Evolutionary conservation across 1,139 yeast species (phyloP).

Genomic region (Hansenula lynferdii): DNA sequence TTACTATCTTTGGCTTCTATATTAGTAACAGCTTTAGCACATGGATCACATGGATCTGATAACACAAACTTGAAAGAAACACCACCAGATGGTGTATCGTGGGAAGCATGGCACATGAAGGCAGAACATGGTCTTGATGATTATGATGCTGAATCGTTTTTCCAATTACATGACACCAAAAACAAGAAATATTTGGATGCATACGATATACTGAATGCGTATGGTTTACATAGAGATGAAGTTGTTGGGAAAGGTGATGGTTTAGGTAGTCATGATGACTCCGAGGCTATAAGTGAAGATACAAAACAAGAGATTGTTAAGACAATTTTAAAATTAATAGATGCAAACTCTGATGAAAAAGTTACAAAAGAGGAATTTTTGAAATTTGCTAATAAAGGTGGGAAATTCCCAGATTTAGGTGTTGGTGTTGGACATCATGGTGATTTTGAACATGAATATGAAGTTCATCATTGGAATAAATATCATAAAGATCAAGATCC

Average conservation of each 20-base stretch:
- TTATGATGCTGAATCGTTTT: slow-evolving; percentile 75
- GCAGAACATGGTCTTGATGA: slow-evolving; percentile 77
- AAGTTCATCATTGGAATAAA: slow-evolving; percentile 91
- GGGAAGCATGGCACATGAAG: slow-evolving; percentile 90
- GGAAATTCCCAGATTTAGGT: slow-evolving; percentile 86
- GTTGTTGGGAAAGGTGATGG: slow-evolving; percentile 90
- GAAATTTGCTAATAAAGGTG: slow-evolving; percentile 55
- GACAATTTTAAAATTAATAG: slow-evolving; percentile 55
- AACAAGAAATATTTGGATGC: slow-evolving; percentile 48
- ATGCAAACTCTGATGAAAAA: slow-evolving; percentile 59
- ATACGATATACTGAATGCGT: slow-evolving; percentile 69
- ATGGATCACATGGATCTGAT: slow-evolving; percentile 5
- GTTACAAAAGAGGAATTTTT: slow-evolving; percentile 71
- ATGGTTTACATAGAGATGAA: slow-evolving; percentile 69
- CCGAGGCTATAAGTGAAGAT: slow-evolving; percentile 52
- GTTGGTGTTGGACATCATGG: slow-evolving; percentile 97
- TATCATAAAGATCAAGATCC: slow-evolving; percentile 82
- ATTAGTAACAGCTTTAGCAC: neutral
- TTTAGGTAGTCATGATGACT: slow-evolving; percentile 70
- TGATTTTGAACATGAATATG: slow-evolving; percentile 90
- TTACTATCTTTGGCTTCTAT: neutral
- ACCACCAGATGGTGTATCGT: slow-evolving; percentile 47
- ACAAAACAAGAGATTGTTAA: slow-evolving; percentile 53
- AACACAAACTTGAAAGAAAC: slow-evolving; percentile 24
- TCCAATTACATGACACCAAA: slow-evolving; percentile 70